A percentile compares a stretch with the other conserved stretches of the same genome.
phyloP scores from a whole-genome alignment of 2,329 filamentous ascomycete genomes.

The Hypoxylon sp. region DNA sequence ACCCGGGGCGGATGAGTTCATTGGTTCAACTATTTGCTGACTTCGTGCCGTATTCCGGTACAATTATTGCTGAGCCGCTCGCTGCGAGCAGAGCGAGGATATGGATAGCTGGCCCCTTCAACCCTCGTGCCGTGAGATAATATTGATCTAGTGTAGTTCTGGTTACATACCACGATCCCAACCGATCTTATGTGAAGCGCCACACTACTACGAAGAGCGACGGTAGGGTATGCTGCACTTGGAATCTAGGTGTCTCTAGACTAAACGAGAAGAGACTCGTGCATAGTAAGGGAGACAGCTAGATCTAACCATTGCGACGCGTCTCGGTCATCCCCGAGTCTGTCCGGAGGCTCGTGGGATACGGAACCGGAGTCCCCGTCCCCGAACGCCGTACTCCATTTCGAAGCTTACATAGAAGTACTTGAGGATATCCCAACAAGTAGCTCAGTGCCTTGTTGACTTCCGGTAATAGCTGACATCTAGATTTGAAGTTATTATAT shows the following conservation, averaged over 20 bases:
- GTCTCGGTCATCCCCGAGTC: background rate
- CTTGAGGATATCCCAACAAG: background rate
- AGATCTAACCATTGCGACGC: background rate
- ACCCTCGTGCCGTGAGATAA: background rate
- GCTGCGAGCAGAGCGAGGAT: background rate
- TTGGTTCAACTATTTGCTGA: background rate
- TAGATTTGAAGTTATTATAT: constrained; percentile 1
- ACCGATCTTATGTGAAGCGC: background rate
- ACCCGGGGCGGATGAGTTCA: background rate
- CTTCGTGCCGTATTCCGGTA: background rate
- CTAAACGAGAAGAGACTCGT: background rate
- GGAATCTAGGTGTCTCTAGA: background rate
- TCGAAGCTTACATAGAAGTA: background rate
- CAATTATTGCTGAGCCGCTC: constrained; percentile 1
- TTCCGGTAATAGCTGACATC: background rate
- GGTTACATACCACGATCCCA: background rate
- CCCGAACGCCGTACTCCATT: background rate
- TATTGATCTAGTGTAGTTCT: background rate
- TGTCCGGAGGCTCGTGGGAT: background rate
- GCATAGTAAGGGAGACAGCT: background rate
- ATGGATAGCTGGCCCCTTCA: background rate
- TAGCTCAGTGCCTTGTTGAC: background rate
- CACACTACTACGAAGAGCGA: background rate
- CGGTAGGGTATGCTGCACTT: background rate
- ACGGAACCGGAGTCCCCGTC: background rate